These are phyloP conservation scores for Bipolaris bicolor DNA, from an alignment of 2,329 filamentous ascomycete species.

Conservation along the genomic window DNA sequence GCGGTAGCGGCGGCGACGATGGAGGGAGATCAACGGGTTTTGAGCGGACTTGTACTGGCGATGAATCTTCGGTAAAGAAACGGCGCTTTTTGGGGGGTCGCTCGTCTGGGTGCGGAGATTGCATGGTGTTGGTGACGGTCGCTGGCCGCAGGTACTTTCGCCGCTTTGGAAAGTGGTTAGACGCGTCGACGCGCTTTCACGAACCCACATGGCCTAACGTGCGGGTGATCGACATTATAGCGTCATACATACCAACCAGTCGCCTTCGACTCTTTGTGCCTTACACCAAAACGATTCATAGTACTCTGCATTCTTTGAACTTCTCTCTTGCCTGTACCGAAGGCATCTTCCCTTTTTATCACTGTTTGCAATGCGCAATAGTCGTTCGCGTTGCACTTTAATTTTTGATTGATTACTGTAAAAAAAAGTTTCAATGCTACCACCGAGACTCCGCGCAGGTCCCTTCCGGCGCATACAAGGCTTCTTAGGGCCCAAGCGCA, in stretches of 20 bases:
- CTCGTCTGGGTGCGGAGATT: conserved; percentile 55
- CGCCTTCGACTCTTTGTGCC: conserved; percentile 17
- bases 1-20: conserved; percentile 22
- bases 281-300: conserved; percentile 9
- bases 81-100: conserved; percentile 66
- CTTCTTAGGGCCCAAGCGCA: conserved; percentile 11
- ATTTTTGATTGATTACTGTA: background rate
- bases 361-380: conserved; percentile 12
- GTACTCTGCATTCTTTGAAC: background rate
- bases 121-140: conserved; percentile 36
- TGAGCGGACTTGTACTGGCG: conserved; percentile 29
- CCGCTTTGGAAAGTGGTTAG: conserved; percentile 15
- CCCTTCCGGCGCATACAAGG: conserved; percentile 23
- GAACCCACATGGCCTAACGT: conserved; percentile 26
- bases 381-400: conserved; percentile 4
- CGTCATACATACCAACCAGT: conserved; percentile 33
- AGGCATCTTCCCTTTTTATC: background rate
- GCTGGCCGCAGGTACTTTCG: conserved; percentile 5
- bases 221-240: conserved; percentile 33
- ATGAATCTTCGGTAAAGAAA: conserved; percentile 64
- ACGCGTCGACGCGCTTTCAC: conserved; percentile 45
- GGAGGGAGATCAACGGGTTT: conserved; percentile 35
- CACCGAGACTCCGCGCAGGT: conserved; percentile 28
- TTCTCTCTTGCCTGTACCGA: background rate
- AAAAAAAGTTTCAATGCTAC: conserved; percentile 36